Evolutionary conservation across 2,329 filamentous ascomycete species (phyloP).

Genomic region (Madurella fahalii): DNA sequence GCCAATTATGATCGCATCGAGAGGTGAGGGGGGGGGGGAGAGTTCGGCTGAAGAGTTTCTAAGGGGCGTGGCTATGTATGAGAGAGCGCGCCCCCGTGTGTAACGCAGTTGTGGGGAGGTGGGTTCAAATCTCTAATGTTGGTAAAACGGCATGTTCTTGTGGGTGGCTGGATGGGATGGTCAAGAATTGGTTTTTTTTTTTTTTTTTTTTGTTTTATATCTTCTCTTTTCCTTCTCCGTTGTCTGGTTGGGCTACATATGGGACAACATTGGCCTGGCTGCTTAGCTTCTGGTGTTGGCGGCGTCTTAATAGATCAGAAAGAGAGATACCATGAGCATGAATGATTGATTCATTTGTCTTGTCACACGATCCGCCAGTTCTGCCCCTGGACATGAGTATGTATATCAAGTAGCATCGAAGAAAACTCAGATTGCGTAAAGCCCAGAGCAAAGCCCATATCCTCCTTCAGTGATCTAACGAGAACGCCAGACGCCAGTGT

Average conservation of each 20-base stretch:
- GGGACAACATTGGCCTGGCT: constrained; percentile 4
- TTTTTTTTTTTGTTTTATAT: not conserved
- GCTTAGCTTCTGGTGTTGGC: constrained; percentile 22
- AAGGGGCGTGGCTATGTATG: too few species aligned
- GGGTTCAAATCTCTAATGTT: too few species aligned
- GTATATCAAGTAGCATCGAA: too few species aligned
- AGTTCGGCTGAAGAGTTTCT: not conserved
- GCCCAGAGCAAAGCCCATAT: too few species aligned
- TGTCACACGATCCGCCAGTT: not conserved
- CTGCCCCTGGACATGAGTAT: too few species aligned
- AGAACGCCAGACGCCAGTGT: constrained; percentile 18
- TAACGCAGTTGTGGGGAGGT: too few species aligned
- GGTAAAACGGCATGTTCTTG: not conserved
- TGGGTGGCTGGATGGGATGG: not conserved
- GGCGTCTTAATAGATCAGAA: constrained; percentile 26
- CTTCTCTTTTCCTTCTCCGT: not conserved
- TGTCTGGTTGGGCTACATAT: constrained; percentile 9
- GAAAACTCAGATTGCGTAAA: too few species aligned
- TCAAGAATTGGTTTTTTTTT: not conserved
- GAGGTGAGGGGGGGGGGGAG: constrained; percentile 33
- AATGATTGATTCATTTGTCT: not conserved
- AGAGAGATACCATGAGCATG: constrained; percentile 26
- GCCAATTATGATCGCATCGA: constrained; percentile 53
- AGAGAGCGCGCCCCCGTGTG: too few species aligned
- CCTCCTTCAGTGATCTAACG: not conserved